phyloP scores from a whole-genome alignment of 305 asterid species.

The Fraxinus xanthoxyloides region DNA sequence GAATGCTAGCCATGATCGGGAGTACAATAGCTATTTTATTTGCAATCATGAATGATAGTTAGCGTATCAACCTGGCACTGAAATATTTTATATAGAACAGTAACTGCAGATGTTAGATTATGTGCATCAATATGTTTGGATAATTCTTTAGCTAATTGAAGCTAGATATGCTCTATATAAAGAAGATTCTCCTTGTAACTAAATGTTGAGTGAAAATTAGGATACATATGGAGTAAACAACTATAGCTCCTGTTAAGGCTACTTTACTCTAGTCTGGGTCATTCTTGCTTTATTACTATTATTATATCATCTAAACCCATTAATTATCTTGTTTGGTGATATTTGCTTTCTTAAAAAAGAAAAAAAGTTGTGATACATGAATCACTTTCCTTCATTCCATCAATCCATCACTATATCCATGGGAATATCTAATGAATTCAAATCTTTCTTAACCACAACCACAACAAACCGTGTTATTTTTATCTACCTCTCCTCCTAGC shows the following conservation, averaged over 20 bases:
- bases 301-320: neutral
- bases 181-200: neutral
- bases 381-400: neutral
- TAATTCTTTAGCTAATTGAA: neutral
- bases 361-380: neutral
- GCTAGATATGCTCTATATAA: neutral
- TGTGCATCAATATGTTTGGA: neutral
- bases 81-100: neutral
- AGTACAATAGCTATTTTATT: neutral
- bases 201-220: neutral
- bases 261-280: neutral
- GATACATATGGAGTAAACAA: slow-evolving; percentile 13
- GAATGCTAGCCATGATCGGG: neutral
- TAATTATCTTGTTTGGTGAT: neutral
- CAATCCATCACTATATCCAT: neutral
- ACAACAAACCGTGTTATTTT: neutral
- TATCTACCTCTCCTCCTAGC: neutral
- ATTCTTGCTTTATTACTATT: neutral
- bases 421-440: neutral
- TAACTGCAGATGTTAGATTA: neutral
- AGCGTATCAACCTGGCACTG: neutral
- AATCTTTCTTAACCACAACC: neutral
- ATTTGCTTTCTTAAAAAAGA: neutral
- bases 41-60: neutral
- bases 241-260: slow-evolving; percentile 10